phyloP scores from a whole-genome alignment of 2,329 filamentous ascomycete genomes.

The Penicillium sp. region DNA sequence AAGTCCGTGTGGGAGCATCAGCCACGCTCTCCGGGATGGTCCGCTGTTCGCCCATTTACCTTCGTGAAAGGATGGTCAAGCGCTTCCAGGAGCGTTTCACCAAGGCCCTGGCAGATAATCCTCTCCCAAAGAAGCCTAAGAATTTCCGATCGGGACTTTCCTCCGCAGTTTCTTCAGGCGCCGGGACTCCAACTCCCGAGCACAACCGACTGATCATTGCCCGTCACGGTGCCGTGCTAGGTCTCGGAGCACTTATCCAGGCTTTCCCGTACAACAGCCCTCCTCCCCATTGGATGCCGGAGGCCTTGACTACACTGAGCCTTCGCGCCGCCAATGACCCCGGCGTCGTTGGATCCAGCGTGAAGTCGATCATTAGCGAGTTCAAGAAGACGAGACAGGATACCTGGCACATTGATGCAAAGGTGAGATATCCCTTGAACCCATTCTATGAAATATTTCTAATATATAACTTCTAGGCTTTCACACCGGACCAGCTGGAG shows the following conservation, averaged over 20 bases:
- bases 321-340: constrained; percentile 82
- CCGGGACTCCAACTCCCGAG: constrained; percentile 51
- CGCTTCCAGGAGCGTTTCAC: constrained; percentile 78
- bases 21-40: constrained; percentile 97
- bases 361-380: constrained; percentile 88
- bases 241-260: constrained; percentile 84
- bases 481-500: constrained; percentile 88
- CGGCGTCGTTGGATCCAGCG: constrained; percentile 90
- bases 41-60: constrained; percentile 78
- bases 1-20: constrained; percentile 89
- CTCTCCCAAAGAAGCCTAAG: constrained; percentile 70
- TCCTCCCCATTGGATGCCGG: constrained; percentile 89
- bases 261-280: constrained; percentile 96
- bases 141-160: constrained; percentile 36
- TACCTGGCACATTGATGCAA: constrained; percentile 96
- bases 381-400: constrained; percentile 99
- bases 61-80: constrained; percentile 75
- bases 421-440: constrained; percentile 60
- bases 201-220: constrained; percentile 73
- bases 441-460: constrained; percentile 7
- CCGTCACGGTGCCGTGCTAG: constrained; percentile 86
- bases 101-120: constrained; percentile 73
- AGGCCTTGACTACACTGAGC: constrained; percentile 81
- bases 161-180: constrained; percentile 44
- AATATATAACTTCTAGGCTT: constrained; percentile 59